Evolutionary conservation across 2,329 filamentous ascomycete genomes (phyloP).

Genomic region (Colletotrichum eleusines): DNA sequence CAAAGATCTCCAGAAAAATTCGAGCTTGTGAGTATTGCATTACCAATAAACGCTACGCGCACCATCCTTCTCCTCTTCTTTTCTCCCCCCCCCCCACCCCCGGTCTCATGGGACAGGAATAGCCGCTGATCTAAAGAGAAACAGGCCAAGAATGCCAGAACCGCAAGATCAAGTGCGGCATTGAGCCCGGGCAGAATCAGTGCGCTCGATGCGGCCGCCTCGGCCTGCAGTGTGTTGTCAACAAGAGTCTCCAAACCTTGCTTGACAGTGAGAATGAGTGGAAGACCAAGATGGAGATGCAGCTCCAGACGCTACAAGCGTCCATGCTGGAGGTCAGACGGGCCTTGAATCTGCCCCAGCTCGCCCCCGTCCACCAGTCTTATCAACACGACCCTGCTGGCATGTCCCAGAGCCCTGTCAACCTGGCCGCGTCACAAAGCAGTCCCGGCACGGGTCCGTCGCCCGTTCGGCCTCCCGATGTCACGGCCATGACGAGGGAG

Average conservation of each 20-base stretch:
- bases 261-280: conserved; percentile 65
- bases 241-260: conserved; percentile 67
- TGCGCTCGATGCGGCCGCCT: conserved; percentile 64
- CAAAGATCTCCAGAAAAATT: conserved; percentile 51
- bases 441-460: conserved; percentile 42
- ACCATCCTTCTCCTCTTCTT: not conserved
- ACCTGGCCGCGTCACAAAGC: conserved; percentile 36
- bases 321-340: conserved; percentile 47
- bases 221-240: conserved; percentile 64
- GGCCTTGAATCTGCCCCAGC: conserved; percentile 42
- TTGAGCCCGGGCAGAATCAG: conserved; percentile 57
- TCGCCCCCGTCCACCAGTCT: conserved; percentile 5
- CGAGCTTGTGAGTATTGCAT: conserved; percentile 49
- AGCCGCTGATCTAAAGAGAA: conserved; percentile 10
- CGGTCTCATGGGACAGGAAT: not conserved
- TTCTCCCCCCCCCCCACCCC: not conserved
- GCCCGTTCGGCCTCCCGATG: conserved; percentile 42
- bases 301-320: conserved; percentile 46
- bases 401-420: conserved; percentile 38
- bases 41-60: not conserved
- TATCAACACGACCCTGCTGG: conserved; percentile 22
- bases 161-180: conserved; percentile 67
- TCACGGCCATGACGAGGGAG: conserved; percentile 51
- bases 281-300: conserved; percentile 48
- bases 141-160: conserved; percentile 60